phyloP scores from a whole-genome alignment of 768 basidiomycete species.

The Dacryopinax primogenitus region DNA sequence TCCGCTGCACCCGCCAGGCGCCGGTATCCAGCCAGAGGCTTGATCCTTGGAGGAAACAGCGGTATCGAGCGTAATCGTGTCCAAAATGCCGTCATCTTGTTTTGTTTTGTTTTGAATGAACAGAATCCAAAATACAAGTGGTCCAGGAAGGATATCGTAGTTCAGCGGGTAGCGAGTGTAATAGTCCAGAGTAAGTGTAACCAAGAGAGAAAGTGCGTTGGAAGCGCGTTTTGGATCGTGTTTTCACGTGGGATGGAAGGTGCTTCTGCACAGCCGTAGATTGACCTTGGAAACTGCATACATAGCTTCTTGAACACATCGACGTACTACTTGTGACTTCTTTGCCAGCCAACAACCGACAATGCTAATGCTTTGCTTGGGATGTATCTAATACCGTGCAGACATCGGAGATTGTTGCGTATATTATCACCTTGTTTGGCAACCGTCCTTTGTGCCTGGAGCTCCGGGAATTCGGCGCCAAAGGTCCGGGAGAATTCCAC shows the following conservation, averaged over 20 bases:
- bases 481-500: neutral
- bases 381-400: neutral
- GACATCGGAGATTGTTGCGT: neutral
- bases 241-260: neutral
- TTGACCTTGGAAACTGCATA: no score
- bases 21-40: slow-evolving; percentile 5
- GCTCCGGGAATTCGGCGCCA: neutral
- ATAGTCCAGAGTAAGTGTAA: neutral
- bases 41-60: neutral
- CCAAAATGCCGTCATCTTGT: neutral
- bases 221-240: neutral
- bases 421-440: no score
- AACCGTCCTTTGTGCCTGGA: neutral
- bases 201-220: neutral
- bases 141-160: neutral
- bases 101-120: neutral
- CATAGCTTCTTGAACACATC: no score
- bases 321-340: no score
- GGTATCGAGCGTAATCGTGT: neutral
- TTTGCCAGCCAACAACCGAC: neutral
- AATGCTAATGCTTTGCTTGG: no score
- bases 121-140: neutral
- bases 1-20: neutral
- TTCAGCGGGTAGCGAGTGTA: neutral
- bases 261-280: neutral